These are phyloP conservation scores for Wallacemonas sp. DNA, from an alignment of 208 protist genomes.

Conservation along the genomic window DNA sequence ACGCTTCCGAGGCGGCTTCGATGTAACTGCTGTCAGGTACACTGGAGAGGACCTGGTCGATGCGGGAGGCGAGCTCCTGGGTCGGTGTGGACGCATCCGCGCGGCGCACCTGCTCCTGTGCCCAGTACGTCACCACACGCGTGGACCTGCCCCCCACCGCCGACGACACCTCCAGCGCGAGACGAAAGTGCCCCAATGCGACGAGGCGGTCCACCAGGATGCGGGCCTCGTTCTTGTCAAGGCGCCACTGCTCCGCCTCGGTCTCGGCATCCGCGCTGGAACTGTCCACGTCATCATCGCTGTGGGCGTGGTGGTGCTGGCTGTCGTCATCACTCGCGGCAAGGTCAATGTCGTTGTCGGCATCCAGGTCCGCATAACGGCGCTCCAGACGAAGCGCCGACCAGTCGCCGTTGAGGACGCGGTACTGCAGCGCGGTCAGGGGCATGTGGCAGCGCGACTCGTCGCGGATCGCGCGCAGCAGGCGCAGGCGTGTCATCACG, in stretches of 20 bases:
- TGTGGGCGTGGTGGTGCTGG: neutral
- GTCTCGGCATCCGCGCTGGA: neutral
- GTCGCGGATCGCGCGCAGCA: conserved; percentile 37
- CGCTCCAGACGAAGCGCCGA: neutral
- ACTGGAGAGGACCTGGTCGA: conserved; percentile 24
- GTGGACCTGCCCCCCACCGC: conserved; percentile 27
- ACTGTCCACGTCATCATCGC: conserved; percentile 1
- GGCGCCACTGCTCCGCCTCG: neutral
- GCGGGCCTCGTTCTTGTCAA: conserved; percentile 28
- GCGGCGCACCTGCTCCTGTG: conserved; percentile 15
- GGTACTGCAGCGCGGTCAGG: conserved; percentile 26
- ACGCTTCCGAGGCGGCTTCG: conserved; percentile 37
- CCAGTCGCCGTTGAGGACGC: conserved; percentile 10
- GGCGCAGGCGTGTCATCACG: conserved; percentile 39
- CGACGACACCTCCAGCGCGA: conserved; percentile 41
- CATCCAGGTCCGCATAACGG: too few relatives aligned
- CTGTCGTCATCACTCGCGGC: neutral
- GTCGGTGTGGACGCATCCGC: neutral
- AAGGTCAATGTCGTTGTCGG: neutral
- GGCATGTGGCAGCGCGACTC: conserved; percentile 26
- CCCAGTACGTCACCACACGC: conserved; percentile 34
- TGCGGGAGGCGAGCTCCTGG: conserved; percentile 16
- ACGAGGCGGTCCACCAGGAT: conserved; percentile 45
- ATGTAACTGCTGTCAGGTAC: conserved; percentile 35
- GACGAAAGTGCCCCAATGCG: conserved; percentile 33